A percentile compares a stretch with the other conserved stretches of the same genome.
Evolutionary conservation across 2,329 filamentous ascomycete genomes (phyloP).

Genomic region (Neoascochyta sp.): DNA sequence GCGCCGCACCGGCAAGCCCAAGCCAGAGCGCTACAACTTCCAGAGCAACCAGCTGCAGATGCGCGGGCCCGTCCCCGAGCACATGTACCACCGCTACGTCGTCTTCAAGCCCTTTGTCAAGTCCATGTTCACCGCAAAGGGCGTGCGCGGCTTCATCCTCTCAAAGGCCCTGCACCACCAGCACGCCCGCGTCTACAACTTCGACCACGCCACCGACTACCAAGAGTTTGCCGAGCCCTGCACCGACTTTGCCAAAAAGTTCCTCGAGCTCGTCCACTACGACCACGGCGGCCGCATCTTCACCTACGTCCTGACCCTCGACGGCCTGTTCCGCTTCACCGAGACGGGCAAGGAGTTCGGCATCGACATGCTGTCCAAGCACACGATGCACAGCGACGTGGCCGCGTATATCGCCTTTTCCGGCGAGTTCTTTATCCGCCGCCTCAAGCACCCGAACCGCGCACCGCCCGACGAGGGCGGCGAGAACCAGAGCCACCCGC

Average conservation of each 20-base stretch:
- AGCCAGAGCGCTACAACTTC: slow-evolving; percentile 77
- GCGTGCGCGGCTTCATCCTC: slow-evolving; percentile 73
- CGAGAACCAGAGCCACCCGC: slow-evolving; percentile 49
- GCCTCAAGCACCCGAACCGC: slow-evolving; percentile 53
- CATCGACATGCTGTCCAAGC: slow-evolving; percentile 88
- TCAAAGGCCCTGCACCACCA: slow-evolving; percentile 88
- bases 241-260: slow-evolving; percentile 68
- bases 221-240: slow-evolving; percentile 65
- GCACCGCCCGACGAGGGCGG: slow-evolving; percentile 33
- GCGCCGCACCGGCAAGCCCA: slow-evolving; percentile 41
- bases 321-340: slow-evolving; percentile 83
- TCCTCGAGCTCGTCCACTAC: slow-evolving; percentile 81
- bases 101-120: slow-evolving; percentile 90
- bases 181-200: slow-evolving; percentile 85
- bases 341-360: slow-evolving; percentile 95
- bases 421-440: slow-evolving; percentile 87
- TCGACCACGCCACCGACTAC: slow-evolving; percentile 69
- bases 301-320: slow-evolving; percentile 86
- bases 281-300: slow-evolving; percentile 83
- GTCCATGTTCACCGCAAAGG: slow-evolving; percentile 77
- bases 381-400: slow-evolving; percentile 95
- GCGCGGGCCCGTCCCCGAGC: slow-evolving; percentile 71
- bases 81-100: slow-evolving; percentile 86
- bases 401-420: slow-evolving; percentile 87
- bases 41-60: slow-evolving; percentile 91